Evolutionary conservation across 805 yeast genomes (phyloP).

Genomic region (Isabelozyma gotoi): DNA sequence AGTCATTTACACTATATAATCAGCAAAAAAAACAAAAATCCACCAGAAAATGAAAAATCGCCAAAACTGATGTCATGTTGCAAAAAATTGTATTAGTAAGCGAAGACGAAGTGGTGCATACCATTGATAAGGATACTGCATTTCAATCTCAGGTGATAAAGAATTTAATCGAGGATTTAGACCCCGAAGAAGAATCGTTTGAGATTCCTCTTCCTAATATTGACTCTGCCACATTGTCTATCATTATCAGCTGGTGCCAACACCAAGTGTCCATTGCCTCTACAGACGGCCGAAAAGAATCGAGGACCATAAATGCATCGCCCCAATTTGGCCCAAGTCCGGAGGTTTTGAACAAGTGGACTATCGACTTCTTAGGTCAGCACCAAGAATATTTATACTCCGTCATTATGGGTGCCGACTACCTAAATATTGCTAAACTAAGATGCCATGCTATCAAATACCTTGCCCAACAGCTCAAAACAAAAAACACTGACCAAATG

Average conservation of each 20-base stretch:
- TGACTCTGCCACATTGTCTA: not conserved
- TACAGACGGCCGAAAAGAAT: too few relatives aligned
- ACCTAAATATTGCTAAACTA: not conserved
- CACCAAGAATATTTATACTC: not conserved
- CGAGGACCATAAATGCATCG: not conserved
- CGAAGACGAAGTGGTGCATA: not conserved
- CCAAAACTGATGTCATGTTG: not conserved
- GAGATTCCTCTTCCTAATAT: not conserved
- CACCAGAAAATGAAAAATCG: not conserved
- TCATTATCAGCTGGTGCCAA: not conserved
- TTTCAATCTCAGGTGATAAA: not conserved
- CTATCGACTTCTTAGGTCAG: not conserved
- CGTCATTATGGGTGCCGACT: not conserved
- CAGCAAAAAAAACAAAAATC: not conserved
- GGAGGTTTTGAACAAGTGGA: too few relatives aligned
- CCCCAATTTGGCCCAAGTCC: too few relatives aligned
- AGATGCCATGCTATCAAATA: not conserved
- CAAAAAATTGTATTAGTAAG: not conserved
- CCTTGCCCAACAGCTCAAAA: not conserved
- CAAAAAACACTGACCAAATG: not conserved
- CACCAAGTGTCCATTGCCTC: too few relatives aligned
- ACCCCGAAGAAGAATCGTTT: not conserved
- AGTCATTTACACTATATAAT: too few relatives aligned
- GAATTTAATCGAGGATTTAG: not conserved
- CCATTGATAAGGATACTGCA: not conserved